Conservation (phyloP, 2,329 filamentous ascomycete genomes). For the Fusarium tupiense region DNA sequence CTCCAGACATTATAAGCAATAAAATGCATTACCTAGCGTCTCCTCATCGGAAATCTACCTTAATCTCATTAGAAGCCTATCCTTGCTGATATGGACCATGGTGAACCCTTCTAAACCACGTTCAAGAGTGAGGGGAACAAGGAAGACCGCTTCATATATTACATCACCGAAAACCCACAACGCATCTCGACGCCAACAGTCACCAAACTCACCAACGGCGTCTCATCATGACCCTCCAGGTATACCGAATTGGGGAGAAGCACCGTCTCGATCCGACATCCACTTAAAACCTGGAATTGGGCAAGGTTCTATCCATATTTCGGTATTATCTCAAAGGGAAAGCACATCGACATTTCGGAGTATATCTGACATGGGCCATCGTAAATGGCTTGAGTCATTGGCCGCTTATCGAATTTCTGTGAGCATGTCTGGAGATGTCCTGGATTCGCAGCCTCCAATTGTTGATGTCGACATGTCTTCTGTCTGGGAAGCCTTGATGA, state of each 20-base stretch:
- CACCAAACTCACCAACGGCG: background rate
- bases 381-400: background rate
- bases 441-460: background rate
- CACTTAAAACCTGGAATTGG: background rate
- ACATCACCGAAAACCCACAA: too few species aligned
- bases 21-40: rapidly evolving
- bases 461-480: background rate
- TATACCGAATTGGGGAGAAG: background rate
- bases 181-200: too few species aligned
- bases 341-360: background rate
- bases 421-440: background rate
- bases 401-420: background rate
- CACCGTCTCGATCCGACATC: background rate
- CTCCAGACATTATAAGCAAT: too few species aligned
- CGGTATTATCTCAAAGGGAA: background rate
- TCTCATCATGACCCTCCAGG: background rate
- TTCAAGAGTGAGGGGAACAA: background rate
- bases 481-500: background rate
- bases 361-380: background rate
- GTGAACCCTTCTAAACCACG: rapidly evolving
- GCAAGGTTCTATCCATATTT: background rate
- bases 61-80: rapidly evolving
- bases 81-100: background rate
- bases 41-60: background rate
- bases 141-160: background rate